Evolutionary conservation across 495 filamentous ascomycete genomes (phyloP).

Genomic region (Trichoderma orchidacearum): DNA sequence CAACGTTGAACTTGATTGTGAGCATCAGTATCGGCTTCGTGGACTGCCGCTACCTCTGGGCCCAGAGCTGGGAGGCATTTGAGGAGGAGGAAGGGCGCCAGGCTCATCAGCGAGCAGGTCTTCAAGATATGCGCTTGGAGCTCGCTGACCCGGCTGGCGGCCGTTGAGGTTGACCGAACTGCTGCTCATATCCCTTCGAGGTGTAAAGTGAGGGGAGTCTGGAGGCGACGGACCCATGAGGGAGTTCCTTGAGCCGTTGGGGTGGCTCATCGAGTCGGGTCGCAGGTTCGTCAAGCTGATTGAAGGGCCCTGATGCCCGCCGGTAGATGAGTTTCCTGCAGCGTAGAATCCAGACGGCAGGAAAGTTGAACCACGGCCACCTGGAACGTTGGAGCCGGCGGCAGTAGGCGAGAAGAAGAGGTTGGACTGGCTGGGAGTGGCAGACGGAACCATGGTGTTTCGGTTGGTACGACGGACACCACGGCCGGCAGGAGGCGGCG

Average conservation of each 20-base stretch:
- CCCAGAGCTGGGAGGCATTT: neutral
- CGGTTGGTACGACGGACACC: slow-evolving; percentile 23
- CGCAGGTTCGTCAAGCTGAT: slow-evolving; percentile 42
- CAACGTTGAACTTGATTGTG: neutral
- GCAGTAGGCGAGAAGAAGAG: slow-evolving; percentile 96
- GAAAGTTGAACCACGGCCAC: slow-evolving; percentile 49
- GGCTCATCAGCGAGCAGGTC: slow-evolving; percentile 65
- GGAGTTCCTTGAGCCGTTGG: slow-evolving; percentile 20
- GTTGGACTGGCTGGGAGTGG: slow-evolving; percentile 36
- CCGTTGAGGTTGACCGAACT: slow-evolving; percentile 58
- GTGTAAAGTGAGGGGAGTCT: slow-evolving; percentile 43
- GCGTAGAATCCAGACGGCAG: slow-evolving; percentile 91
- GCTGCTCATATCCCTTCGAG: slow-evolving; percentile 39
- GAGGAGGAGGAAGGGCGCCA: slow-evolving; percentile 20
- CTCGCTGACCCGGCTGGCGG: slow-evolving; percentile 53
- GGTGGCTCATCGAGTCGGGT: slow-evolving; percentile 36
- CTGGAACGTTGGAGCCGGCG: slow-evolving; percentile 24
- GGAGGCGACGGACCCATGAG: slow-evolving; percentile 46
- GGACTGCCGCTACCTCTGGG: neutral
- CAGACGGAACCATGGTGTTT: slow-evolving; percentile 23
- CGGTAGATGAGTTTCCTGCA: slow-evolving; percentile 36
- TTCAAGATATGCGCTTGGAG: slow-evolving; percentile 85
- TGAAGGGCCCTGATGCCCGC: slow-evolving; percentile 33
- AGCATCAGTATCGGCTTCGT: neutral
- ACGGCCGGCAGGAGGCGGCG: slow-evolving; percentile 37